Evolutionary conservation across 2,329 filamentous ascomycete species (phyloP).

Genomic region (Monilinia laxa): DNA sequence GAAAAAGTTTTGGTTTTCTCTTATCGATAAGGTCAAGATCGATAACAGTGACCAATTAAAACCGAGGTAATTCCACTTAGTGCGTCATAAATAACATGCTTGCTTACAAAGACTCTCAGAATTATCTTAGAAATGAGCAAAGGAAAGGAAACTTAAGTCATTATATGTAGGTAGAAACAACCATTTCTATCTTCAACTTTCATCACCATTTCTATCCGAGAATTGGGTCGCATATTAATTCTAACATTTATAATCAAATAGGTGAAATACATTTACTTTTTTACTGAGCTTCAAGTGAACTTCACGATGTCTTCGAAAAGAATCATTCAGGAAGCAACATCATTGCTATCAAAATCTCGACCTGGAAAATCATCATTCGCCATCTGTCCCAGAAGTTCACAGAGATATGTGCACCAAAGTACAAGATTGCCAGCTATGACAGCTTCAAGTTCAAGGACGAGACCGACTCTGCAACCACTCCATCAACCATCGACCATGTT

Average conservation of each 20-base stretch:
- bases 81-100: conserved; percentile 12
- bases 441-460: conserved; percentile 47
- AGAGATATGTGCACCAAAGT: conserved; percentile 46
- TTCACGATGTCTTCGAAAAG: conserved; percentile 33
- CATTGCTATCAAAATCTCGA: conserved; percentile 32
- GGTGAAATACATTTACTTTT: not conserved
- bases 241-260: not conserved
- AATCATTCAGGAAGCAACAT: conserved; percentile 29
- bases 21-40: not conserved
- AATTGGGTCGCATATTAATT: not conserved
- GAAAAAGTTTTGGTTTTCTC: conserved; percentile 10
- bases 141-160: too few species aligned
- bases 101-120: conserved; percentile 14
- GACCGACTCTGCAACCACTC: conserved; percentile 47
- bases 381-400: conserved; percentile 36
- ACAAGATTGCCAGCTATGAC: conserved; percentile 48
- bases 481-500: conserved; percentile 44
- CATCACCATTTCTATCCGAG: not conserved
- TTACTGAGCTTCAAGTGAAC: conserved; percentile 3
- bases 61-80: not conserved
- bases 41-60: conserved; percentile 7
- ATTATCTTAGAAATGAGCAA: not conserved
- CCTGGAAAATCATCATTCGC: conserved; percentile 37
- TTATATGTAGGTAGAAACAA: not conserved
- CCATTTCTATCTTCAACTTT: conserved; percentile 1